phyloP scores from a whole-genome alignment of 2,329 filamentous ascomycete genomes.

The Fusarium coffeatum region DNA sequence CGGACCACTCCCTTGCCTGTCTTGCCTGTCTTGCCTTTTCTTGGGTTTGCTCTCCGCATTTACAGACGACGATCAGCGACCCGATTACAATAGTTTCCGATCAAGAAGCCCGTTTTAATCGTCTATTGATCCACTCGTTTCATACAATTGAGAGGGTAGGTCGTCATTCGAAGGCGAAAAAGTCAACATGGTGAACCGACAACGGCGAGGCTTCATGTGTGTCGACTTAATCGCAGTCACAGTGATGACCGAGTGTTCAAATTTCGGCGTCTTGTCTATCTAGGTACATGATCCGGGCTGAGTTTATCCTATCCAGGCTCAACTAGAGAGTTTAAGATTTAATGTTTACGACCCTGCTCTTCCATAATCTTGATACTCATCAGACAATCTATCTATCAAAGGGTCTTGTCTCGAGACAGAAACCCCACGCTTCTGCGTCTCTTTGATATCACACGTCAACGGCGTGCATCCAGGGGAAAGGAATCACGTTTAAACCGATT shows the following conservation, averaged over 20 bases:
- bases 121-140: constrained; percentile 1
- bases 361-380: constrained; percentile 9
- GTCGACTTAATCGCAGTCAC: constrained; percentile 2
- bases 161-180: constrained; percentile 13
- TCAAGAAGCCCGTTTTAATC: constrained; percentile 21
- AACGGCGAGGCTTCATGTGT: not conserved
- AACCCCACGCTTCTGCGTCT: constrained; percentile 33
- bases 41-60: constrained; percentile 29
- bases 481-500: constrained; percentile 4
- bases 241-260: not conserved
- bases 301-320: constrained; percentile 5
- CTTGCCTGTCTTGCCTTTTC: not conserved
- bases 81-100: constrained; percentile 18
- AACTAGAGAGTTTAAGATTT: constrained; percentile 1
- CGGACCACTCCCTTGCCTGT: constrained; percentile 4
- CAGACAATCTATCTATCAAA: not conserved
- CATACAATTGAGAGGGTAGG: not conserved
- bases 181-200: constrained; percentile 4
- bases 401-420: constrained; percentile 7
- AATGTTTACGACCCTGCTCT: not conserved
- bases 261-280: constrained; percentile 32
- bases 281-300: constrained; percentile 15
- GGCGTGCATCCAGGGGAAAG: constrained; percentile 12
- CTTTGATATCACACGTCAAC: constrained; percentile 41
- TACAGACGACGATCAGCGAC: constrained; percentile 24